Conservation (phyloP, 2,329 filamentous ascomycete genomes). For the Exophiala calicioides region DNA sequence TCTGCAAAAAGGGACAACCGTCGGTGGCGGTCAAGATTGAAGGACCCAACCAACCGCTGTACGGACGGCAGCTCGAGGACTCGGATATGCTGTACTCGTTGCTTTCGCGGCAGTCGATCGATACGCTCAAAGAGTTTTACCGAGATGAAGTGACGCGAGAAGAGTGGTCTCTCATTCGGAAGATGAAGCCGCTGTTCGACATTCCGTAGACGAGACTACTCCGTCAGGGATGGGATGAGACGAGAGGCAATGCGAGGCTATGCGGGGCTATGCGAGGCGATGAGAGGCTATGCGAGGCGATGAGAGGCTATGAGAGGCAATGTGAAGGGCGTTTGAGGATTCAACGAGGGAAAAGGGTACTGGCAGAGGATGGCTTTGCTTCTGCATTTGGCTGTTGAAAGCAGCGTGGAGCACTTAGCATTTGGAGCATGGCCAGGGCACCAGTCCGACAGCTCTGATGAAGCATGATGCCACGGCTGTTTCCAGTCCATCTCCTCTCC, state of each 20-base stretch:
- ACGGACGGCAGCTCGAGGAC: constrained; percentile 94
- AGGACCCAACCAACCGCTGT: constrained; percentile 85
- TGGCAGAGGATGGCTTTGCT: no score
- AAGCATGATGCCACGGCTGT: no score
- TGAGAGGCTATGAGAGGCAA: no score
- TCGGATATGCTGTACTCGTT: constrained; percentile 82
- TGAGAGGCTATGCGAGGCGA: no score
- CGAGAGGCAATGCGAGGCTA: neutral
- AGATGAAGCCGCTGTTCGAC: constrained; percentile 93
- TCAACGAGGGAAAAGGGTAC: no score
- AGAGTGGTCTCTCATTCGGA: constrained; percentile 92
- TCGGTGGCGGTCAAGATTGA: constrained; percentile 98
- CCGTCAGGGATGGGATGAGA: constrained; percentile 3
- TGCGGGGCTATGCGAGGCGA: no score
- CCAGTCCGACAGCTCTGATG: no score
- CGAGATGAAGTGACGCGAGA: constrained; percentile 82
- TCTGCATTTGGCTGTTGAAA: no score
- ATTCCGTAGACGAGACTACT: constrained; percentile 60
- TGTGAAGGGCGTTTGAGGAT: no score
- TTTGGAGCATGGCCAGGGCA: no score
- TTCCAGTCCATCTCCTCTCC: no score
- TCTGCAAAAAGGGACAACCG: constrained; percentile 96
- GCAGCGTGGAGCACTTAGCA: no score
- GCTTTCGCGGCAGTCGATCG: constrained; percentile 84
- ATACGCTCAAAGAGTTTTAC: constrained; percentile 96